Percentiles rank a stretch among this genome's conserved stretches.
Conservation (phyloP, 768 basidiomycete species). For the Tephrocybe rancida region DNA sequence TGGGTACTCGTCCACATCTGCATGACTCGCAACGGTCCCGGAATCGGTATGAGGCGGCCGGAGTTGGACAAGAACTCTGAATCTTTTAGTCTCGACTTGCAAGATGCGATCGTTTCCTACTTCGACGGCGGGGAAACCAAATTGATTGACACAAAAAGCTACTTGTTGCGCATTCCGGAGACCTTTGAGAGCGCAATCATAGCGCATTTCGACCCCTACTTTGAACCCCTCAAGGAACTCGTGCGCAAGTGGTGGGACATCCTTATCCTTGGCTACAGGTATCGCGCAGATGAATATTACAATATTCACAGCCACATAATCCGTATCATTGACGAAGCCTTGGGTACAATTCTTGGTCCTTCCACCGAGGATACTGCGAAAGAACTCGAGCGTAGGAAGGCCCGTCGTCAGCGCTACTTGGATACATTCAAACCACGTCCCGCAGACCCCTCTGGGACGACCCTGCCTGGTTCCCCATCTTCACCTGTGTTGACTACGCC, state of each 20-base stretch:
- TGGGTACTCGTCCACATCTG: constrained; percentile 16
- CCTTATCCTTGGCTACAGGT: too few relatives aligned
- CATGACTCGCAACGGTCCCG: constrained; percentile 19
- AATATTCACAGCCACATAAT: too few relatives aligned
- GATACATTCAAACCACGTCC: too few relatives aligned
- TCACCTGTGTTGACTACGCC: too few relatives aligned
- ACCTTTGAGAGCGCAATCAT: not conserved
- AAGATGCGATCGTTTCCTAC: not conserved
- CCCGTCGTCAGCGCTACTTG: too few relatives aligned
- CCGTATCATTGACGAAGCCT: too few relatives aligned
- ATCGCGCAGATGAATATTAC: too few relatives aligned
- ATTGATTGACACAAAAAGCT: not conserved
- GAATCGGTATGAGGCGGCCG: not conserved
- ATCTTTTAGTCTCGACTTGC: not conserved
- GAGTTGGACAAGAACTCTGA: not conserved
- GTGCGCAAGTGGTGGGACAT: constrained; percentile 2
- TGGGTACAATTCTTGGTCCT: not conserved
- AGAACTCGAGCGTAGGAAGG: too few relatives aligned
- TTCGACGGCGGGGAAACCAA: not conserved
- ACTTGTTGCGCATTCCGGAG: not conserved
- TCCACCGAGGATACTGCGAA: not conserved
- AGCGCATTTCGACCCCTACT: not conserved
- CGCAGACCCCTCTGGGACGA: too few relatives aligned
- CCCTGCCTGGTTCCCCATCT: too few relatives aligned
- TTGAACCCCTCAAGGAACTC: not conserved